phyloP scores from a whole-genome alignment of 2,329 filamentous ascomycete genomes.

The Catunica adiposa region DNA sequence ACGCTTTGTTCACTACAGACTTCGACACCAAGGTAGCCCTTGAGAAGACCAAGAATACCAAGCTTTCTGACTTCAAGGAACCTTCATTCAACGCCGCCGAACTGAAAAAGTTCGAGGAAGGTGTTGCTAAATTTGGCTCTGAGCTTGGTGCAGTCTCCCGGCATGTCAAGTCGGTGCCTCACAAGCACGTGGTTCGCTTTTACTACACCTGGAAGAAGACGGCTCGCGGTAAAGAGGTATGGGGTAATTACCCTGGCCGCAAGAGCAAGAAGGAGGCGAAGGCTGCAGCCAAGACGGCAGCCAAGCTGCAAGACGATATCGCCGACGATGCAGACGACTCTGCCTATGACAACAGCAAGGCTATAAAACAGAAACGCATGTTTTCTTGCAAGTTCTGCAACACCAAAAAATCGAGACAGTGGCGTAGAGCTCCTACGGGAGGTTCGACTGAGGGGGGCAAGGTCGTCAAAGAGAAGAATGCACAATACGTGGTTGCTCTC shows the following conservation, averaged over 20 bases:
- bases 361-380: constrained; percentile 55
- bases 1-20: constrained; percentile 52
- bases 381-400: constrained; percentile 93
- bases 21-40: constrained; percentile 60
- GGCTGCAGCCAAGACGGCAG: constrained; percentile 50
- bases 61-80: constrained; percentile 64
- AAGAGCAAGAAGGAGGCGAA: constrained; percentile 81
- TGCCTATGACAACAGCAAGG: constrained; percentile 83
- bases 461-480: constrained; percentile 57
- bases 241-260: constrained; percentile 73
- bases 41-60: constrained; percentile 48
- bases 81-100: constrained; percentile 65
- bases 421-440: constrained; percentile 74
- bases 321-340: constrained; percentile 89
- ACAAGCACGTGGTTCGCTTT: constrained; percentile 64
- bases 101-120: constrained; percentile 82
- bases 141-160: constrained; percentile 71
- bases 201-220: constrained; percentile 99
- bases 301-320: constrained; percentile 77
- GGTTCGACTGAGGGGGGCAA: constrained; percentile 39
- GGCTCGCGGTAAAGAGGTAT: constrained; percentile 65
- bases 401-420: constrained; percentile 66
- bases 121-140: constrained; percentile 74
- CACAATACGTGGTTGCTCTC: constrained; percentile 61
- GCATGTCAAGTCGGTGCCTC: constrained; percentile 68